A percentile compares a stretch with the other conserved stretches of the same genome.
These are phyloP conservation scores for Kazachstania bromeliacearum DNA, from an alignment of 805 yeast species.

Conservation along the genomic window DNA sequence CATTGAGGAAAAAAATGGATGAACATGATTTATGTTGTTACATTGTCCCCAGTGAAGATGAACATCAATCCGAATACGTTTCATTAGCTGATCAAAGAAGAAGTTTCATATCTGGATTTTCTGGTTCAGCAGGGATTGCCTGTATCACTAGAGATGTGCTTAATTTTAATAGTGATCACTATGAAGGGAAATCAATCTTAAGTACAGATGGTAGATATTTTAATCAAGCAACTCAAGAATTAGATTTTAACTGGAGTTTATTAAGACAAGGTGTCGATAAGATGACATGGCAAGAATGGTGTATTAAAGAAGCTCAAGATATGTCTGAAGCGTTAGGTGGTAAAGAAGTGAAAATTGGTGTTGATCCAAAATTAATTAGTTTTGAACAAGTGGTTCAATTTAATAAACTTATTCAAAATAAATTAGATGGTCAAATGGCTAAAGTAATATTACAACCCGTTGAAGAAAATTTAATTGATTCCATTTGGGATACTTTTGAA, in stretches of 20 bases:
- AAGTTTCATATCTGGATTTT: conserved; percentile 74
- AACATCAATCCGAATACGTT: conserved; percentile 88
- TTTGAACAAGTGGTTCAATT: conserved; percentile 31
- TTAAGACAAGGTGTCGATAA: conserved; percentile 74
- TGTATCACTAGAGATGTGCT: conserved; percentile 51
- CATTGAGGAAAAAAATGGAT: conserved; percentile 57
- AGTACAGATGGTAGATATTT: conserved; percentile 95
- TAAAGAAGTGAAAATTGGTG: conserved; percentile 50
- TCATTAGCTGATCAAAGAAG: conserved; percentile 74
- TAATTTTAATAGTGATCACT: conserved; percentile 31
- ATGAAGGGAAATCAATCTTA: conserved; percentile 62
- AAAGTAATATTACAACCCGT: conserved; percentile 41
- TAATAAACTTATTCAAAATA: conserved; percentile 18
- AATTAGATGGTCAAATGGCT: conserved; percentile 13
- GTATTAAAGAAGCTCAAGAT: conserved; percentile 43
- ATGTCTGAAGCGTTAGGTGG: conserved; percentile 34
- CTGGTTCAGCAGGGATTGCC: conserved; percentile 91
- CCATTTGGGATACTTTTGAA: conserved; percentile 64
- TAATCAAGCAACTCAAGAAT: conserved; percentile 77
- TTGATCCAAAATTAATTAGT: conserved; percentile 71
- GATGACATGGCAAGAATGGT: conserved; percentile 76
- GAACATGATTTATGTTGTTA: conserved; percentile 60
- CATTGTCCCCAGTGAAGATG: conserved; percentile 80
- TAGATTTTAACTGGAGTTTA: conserved; percentile 70
- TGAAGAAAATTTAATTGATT: conserved; percentile 60